Evolutionary conservation across 2,329 filamentous ascomycete species (phyloP), one percentile per base, ranked within the genome.

Genomic region (Talaromyces sp.): DNA sequence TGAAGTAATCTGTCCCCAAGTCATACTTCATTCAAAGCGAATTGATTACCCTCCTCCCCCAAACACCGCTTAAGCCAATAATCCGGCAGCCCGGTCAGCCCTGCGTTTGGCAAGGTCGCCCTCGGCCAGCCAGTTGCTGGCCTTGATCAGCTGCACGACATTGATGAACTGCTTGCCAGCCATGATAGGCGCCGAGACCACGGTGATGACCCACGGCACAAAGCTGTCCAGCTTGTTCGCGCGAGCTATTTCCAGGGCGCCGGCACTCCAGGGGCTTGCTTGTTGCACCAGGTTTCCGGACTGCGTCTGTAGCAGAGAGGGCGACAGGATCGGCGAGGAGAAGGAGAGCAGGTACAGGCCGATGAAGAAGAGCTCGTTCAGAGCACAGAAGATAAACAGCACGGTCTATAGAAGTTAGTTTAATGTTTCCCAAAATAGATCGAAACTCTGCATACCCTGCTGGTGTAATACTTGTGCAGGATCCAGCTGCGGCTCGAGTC

Each of bases 291-390:
- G 87, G 63, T 83, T 77, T 4, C 91, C 85, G 57, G 91, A 88
- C 36, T 83, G 89, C n/a, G 56, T 53, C 69, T 86, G 80, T 61
- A 88, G 87, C 58, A 98, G 88, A 62, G 91, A 91, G 1, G 95
- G 93, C 1, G 92, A 95, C 60, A 98, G 86, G 42, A 88, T 85
- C 1, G 93, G 93, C 61, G 91, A 96, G 62, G 91, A 96, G 83
- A 99, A 99, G 70, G 93, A 97, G 63, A 99, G 88, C 59, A 99
- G 89, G 80, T 99, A 99, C 64, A 99, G 87, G 32, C 92, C 93
- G 73, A 99, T 97, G 83, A 99, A 99, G 84, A 97, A 99, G 66
- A 93, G 80, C 78, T 99, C 95, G 77, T 99, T 99, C 67, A 96
- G 80, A 62, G 86, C 84, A 81, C 95, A 99, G 78, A 92, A 91